These are phyloP conservation scores for Bruguiera hainesii DNA, from an alignment of 441 rosid genomes.

Conservation along the genomic window DNA sequence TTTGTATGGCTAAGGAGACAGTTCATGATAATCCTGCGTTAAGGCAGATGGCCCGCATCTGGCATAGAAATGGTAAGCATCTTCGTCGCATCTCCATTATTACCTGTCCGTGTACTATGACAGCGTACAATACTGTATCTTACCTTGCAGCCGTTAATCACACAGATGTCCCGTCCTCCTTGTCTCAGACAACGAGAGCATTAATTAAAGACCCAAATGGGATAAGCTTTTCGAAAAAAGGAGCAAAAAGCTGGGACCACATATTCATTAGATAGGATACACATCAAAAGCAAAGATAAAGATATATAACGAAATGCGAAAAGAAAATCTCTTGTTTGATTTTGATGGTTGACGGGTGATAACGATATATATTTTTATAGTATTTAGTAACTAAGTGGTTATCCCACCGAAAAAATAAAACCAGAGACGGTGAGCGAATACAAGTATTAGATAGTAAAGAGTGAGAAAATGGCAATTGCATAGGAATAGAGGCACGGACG, in stretches of 20 bases:
- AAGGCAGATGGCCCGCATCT: background rate
- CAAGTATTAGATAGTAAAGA: conserved; percentile 14
- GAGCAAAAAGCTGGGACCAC: no score
- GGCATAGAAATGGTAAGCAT: background rate
- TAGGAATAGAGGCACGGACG: conserved; percentile 17
- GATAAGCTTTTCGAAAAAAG: background rate
- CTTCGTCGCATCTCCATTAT: background rate
- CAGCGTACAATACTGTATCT: background rate
- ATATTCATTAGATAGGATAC: no score
- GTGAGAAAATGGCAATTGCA: conserved; percentile 22
- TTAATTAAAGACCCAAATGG: conserved; percentile 2
- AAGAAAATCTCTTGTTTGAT: no score
- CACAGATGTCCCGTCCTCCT: background rate
- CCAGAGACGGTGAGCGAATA: background rate
- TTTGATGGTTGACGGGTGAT: no score
- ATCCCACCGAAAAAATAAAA: background rate
- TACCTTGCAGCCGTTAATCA: background rate
- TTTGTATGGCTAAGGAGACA: background rate
- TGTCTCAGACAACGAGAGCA: background rate
- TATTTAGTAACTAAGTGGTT: background rate
- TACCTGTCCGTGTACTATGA: background rate
- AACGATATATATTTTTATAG: no score
- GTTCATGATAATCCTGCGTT: background rate
- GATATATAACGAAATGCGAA: no score
- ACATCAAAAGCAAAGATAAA: no score